phyloP scores from a whole-genome alignment of 1,284 basidiomycete genomes.

The Leccinum pachyderme region DNA sequence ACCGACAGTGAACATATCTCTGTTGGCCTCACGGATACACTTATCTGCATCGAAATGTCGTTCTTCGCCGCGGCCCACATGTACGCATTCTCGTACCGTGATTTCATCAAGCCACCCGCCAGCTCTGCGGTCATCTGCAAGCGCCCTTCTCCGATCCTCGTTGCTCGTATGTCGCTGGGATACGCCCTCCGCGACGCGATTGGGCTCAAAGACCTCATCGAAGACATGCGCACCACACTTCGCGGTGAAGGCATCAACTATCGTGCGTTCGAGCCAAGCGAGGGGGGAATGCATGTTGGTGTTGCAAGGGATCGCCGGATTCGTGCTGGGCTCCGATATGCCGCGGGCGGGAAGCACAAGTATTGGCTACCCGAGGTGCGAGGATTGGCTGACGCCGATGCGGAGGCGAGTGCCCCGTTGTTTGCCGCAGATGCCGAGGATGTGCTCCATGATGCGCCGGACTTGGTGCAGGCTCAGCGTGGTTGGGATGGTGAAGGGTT shows the following conservation, averaged over 20 bases:
- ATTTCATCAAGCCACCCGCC: slow-evolving; percentile 72
- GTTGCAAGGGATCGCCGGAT: slow-evolving; percentile 80
- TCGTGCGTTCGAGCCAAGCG: slow-evolving; percentile 92
- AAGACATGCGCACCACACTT: slow-evolving; percentile 83
- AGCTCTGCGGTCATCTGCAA: slow-evolving; percentile 10
- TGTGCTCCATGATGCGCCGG: slow-evolving; percentile 64
- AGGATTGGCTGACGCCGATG: slow-evolving; percentile 26
- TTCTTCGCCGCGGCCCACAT: slow-evolving; percentile 93
- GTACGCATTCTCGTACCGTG: slow-evolving; percentile 83
- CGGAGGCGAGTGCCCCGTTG: slow-evolving; percentile 77
- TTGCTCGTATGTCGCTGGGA: slow-evolving; percentile 83
- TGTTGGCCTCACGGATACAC: slow-evolving; percentile 83
- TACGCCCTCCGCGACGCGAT: slow-evolving; percentile 89
- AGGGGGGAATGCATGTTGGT: slow-evolving; percentile 89
- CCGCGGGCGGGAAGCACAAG: slow-evolving; percentile 82
- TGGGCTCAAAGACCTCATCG: slow-evolving; percentile 82
- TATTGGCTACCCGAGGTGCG: slow-evolving; percentile 83
- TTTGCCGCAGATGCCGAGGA: slow-evolving; percentile 63
- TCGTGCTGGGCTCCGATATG: slow-evolving; percentile 87
- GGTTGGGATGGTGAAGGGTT: no score
- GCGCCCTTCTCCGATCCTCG: slow-evolving; percentile 40
- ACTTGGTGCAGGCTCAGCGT: slow-evolving; percentile 40
- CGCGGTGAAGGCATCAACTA: slow-evolving; percentile 92
- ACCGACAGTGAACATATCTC: slow-evolving; percentile 90
- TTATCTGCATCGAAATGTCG: slow-evolving; percentile 98